Evolutionary conservation across 1,139 yeast species (phyloP).

Genomic region (Pichia sp.): DNA sequence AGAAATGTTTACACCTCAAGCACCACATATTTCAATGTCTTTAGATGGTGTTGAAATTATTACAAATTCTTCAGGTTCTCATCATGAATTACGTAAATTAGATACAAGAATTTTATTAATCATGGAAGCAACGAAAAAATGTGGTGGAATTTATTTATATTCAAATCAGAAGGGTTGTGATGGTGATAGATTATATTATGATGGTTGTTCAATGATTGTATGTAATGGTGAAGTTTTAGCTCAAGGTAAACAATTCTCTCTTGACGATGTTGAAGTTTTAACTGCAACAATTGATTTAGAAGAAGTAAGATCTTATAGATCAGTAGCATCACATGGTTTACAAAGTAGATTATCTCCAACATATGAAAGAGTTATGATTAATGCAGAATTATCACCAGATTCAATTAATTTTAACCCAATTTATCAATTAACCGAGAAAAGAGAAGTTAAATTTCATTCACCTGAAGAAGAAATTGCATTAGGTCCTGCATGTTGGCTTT

Average conservation of each 20-base stretch:
- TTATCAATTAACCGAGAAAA: conserved; percentile 53
- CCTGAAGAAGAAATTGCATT: conserved; percentile 96
- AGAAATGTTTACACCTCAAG: conserved; percentile 90
- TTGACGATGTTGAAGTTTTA: conserved; percentile 87
- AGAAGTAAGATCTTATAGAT: conserved; percentile 78
- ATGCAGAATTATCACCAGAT: conserved; percentile 56
- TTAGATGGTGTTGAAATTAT: conserved; percentile 94
- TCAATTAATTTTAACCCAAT: conserved; percentile 53
- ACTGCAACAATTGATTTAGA: conserved; percentile 91
- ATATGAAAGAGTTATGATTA: conserved; percentile 58
- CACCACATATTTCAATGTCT: conserved; percentile 90
- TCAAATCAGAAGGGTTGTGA: conserved; percentile 97
- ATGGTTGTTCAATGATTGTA: conserved; percentile 92
- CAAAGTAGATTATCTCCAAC: conserved; percentile 57
- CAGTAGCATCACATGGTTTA: conserved; percentile 67
- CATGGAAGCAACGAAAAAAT: conserved; percentile 86
- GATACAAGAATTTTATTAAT: conserved; percentile 80
- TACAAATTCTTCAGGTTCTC: conserved; percentile 94
- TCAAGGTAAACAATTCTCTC: conserved; percentile 85
- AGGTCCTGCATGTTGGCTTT: conserved; percentile 99
- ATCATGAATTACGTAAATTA: conserved; percentile 87
- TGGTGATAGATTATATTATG: conserved; percentile 94
- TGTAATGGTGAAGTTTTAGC: conserved; percentile 89
- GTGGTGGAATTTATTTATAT: conserved; percentile 93
- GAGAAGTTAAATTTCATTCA: conserved; percentile 53